A percentile compares a stretch with the other conserved stretches of the same genome.
Conservation (phyloP, 805 yeast species). For the Starmerella floricola region DNA sequence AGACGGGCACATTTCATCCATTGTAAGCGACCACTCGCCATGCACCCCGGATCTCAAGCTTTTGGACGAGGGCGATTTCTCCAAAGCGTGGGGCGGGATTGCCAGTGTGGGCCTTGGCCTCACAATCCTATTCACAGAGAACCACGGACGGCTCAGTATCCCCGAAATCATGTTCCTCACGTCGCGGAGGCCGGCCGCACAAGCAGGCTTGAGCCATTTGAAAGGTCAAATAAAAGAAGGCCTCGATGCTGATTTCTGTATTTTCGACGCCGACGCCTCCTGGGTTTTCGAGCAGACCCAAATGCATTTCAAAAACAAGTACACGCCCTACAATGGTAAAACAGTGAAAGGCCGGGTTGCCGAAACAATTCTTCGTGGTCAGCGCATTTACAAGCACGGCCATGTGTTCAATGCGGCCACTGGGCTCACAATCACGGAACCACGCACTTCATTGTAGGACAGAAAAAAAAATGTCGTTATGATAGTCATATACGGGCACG, state of each 20-base stretch:
- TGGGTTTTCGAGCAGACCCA: constrained; percentile 31
- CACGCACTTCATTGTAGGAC: constrained; percentile 5
- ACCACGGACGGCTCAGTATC: constrained; percentile 38
- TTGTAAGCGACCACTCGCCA: constrained; percentile 92
- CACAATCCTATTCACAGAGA: constrained; percentile 62
- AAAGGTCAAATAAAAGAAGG: constrained; percentile 70
- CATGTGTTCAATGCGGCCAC: constrained; percentile 11
- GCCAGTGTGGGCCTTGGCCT: constrained; percentile 86
- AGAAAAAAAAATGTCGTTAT: neutral
- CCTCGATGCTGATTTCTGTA: constrained; percentile 74
- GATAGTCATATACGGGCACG: too few species aligned
- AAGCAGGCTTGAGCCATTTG: constrained; percentile 58
- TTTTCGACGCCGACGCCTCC: constrained; percentile 59
- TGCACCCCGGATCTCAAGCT: constrained; percentile 87
- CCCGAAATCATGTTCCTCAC: constrained; percentile 68
- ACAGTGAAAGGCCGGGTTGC: constrained; percentile 58
- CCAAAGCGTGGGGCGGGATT: constrained; percentile 94
- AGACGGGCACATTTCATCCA: constrained; percentile 56
- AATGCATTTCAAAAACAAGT: constrained; percentile 63
- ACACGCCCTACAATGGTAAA: constrained; percentile 74
- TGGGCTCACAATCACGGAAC: constrained; percentile 17
- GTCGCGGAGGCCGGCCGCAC: constrained; percentile 68
- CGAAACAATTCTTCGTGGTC: constrained; percentile 71
- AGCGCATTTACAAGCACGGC: constrained; percentile 37
- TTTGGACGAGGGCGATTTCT: constrained; percentile 72